Evolutionary conservation across 805 yeast species (phyloP), one percentile per base, ranked within the genome.

Genomic region (Yamadazyma kitorensis): DNA sequence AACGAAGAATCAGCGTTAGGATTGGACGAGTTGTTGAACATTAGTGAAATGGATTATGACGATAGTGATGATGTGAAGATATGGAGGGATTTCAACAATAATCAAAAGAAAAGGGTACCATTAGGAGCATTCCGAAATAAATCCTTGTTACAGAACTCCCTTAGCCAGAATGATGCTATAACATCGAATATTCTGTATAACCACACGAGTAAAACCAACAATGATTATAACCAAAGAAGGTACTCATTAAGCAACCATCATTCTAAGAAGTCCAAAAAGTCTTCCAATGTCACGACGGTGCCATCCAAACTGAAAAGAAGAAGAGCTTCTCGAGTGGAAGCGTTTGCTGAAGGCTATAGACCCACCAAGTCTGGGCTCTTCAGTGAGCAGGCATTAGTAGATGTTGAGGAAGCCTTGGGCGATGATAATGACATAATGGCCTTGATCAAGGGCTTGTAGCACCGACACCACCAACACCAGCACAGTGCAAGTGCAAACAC

Each of bases 91-190:
- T 67, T 67, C 56, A 68, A 64, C 47, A n/a, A n/a, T n/a, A 59
- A 54, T 47, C 63, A 58, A 43, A 70, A 52, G 62, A 68, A 51
- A 52, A 52, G 75, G 72, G 53, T 87, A 6, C 97, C 97, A 3
- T 61, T 89, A 25, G 85, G 94, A 2, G 97, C 97, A 1, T 91
- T 91, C 57, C 69, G 98, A 52, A 89, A 87, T 60, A 82, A 87
- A 51, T 57, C 66, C 8, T 48, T 60, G 23, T 41, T 60, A 27
- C 60, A 61, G 25, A 52, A 52, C 31, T 44, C 61, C 5, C 33
- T 49, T 8, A 39, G 47, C 20, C 52, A 48, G 13, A 11, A 22
- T 28, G 40, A 33, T 9, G 47, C 44, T 20, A 43, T 55, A 4
- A 24, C 56, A 38, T 27, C 41, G 3, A 39, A 37, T 23, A 48